Percentiles rank a stretch among this genome's conserved stretches.
phyloP scores from a whole-genome alignment of 495 filamentous ascomycete species.

The Aspergillus incahuasiensis region DNA sequence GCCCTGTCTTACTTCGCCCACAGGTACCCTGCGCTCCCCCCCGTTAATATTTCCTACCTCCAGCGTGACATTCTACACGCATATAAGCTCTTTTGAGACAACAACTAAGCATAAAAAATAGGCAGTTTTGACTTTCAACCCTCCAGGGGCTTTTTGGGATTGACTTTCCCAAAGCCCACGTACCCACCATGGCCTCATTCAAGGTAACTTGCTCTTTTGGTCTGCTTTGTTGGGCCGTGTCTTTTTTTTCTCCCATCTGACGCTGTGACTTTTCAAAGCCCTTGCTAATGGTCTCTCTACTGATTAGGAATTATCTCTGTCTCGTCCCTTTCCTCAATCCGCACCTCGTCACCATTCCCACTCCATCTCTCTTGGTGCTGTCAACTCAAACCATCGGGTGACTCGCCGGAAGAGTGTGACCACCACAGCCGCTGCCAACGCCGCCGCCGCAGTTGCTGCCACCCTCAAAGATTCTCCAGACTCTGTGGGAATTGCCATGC shows the following conservation, averaged over 20 bases:
- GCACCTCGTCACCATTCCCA: constrained; percentile 76
- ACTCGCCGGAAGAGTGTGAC: constrained; percentile 92
- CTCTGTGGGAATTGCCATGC: constrained; percentile 31
- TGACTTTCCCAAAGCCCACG: constrained; percentile 29
- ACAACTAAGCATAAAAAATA: not conserved
- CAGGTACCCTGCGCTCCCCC: constrained; percentile 17
- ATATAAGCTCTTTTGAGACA: not conserved
- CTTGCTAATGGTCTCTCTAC: constrained; percentile 11
- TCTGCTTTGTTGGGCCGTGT: constrained; percentile 5
- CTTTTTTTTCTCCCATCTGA: constrained; percentile 2
- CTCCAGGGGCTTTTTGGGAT: constrained; percentile 32
- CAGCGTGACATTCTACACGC: constrained; percentile 1
- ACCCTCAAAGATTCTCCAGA: constrained; percentile 62
- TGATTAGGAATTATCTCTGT: constrained; percentile 42
- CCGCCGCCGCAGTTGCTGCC: constrained; percentile 70
- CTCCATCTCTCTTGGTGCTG: constrained; percentile 71
- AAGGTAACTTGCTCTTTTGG: constrained; percentile 29
- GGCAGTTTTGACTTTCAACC: constrained; percentile 13
- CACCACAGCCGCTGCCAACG: constrained; percentile 67
- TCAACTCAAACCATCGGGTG: constrained; percentile 78
- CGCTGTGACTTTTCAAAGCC: not conserved
- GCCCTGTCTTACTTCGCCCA: constrained; percentile 14
- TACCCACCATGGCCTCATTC: constrained; percentile 43
- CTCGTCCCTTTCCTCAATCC: constrained; percentile 40
- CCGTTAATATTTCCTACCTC: constrained; percentile 9